Base-by-base conservation (phyloP, 2,329 filamentous ascomycete species). In the Metarhizium sp. region DNA sequence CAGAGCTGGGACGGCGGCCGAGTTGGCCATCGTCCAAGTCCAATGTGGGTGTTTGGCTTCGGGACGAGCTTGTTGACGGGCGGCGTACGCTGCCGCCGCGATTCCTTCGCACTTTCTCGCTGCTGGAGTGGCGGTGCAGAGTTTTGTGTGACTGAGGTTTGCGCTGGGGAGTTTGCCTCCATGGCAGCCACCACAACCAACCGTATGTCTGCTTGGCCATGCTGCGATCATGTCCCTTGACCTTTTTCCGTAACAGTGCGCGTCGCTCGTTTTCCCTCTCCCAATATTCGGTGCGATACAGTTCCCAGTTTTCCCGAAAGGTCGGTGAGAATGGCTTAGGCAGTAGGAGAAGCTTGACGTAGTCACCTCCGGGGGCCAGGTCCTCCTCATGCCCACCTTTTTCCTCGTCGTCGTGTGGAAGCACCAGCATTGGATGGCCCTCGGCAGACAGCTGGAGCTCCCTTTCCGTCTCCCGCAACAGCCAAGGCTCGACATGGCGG, bases 231-330 rank as follows among this genome's bases (percentile, higher is more conserved):
- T 82, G 80, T 52, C 84, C 79, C 59, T 84, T 81, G 51, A 96
- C 75, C 66, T 88, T 88, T 47, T 78, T 67, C 46, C 90, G 80
- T 29, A 96, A 75, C 56, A 88, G 74, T 2, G 86, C 81, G 13
- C 94, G 84, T 2, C 92, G 85, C 69, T 95, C 90, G 66, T 99
- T 99, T 70, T 99, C 94, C 58, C 86, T 86, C 63, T 96, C 92
- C 94, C 94, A 99, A 72, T 96, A 99, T 58, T 96, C 92, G 38
- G 87, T 85, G 53, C 94, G 82, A 71, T 95, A 99, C 16, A 92
- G 78, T 66, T 99, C 94, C 94, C 94, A 99, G 61, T 96, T 95
- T 69, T 97, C 92, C 20, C 94, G 82, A 66, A 99, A 99, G 50
- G 90, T 90, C 0, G 94, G 87, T 6, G 90, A 95, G 66, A 99